Percentiles rank a stretch among this genome's conserved stretches.
Evolutionary conservation across 176 grass and related monocot species (phyloP).

Genomic region (Avena atlantica): DNA sequence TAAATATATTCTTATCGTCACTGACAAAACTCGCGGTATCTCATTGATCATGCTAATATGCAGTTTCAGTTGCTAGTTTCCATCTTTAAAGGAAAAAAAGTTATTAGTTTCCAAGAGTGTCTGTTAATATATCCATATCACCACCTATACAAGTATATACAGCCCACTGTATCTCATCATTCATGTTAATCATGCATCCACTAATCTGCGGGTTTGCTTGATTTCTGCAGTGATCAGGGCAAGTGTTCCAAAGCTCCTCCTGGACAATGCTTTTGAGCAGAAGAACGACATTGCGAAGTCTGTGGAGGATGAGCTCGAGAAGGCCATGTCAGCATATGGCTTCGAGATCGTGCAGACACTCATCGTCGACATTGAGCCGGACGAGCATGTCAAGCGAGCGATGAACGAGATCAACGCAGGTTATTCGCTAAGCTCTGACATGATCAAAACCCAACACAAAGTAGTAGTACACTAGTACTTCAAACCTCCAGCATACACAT

Average conservation of each 20-base stretch:
- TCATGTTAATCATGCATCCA: not conserved
- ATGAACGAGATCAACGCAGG: slow-evolving; percentile 97
- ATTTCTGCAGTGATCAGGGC: slow-evolving; percentile 75
- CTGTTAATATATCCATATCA: slow-evolving; percentile 8
- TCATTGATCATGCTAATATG: not conserved
- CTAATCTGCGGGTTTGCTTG: not conserved
- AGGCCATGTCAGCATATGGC: slow-evolving; percentile 73
- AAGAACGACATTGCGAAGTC: slow-evolving; percentile 82
- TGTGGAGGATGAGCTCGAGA: slow-evolving; percentile 84
- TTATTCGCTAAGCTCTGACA: not conserved
- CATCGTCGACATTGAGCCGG: slow-evolving; percentile 85
- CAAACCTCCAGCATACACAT: no score
- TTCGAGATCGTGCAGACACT: slow-evolving; percentile 69
- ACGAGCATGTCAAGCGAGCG: slow-evolving; percentile 70
- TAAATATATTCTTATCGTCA: not conserved
- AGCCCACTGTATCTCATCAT: slow-evolving; percentile 4
- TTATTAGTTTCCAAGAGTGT: not conserved
- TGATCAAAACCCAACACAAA: not conserved
- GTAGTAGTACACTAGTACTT: not conserved
- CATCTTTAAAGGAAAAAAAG: no score
- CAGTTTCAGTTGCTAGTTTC: not conserved
- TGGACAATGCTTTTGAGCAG: slow-evolving; percentile 84
- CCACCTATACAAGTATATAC: not conserved
- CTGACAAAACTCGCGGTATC: not conserved
- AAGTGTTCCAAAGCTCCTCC: slow-evolving; percentile 68